Evolutionary conservation across 2,329 filamentous ascomycete species (phyloP), one percentile per base, ranked within the genome.

Genomic region (Xylogone sp.): DNA sequence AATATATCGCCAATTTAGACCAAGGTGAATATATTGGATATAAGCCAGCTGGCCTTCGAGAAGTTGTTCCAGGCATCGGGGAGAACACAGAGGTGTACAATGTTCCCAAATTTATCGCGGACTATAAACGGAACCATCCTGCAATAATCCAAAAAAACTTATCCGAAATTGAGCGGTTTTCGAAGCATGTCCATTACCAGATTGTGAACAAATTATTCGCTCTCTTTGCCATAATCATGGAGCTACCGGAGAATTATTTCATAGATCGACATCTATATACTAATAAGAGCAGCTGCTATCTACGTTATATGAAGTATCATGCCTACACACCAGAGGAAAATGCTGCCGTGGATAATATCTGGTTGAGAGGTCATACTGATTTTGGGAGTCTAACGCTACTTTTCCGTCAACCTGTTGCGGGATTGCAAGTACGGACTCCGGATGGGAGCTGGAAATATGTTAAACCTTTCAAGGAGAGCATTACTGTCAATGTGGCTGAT

Each of bases 81-180:
- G 78, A 83, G 57, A 82, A 82, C 54, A 71, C 78, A 31, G 75
- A 83, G 56, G 75, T 82, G 1, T 82, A 78, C 68, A 82, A 82
- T 59, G 74, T 82, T 4, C 76, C 77, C 47, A 83, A 82, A 54
- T 81, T 79, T 53, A 71, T 71, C 19, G 66, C 68, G 1, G 60
- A 69, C 50, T 70, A 74, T 59, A 58, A 68, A 6, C 69, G 73
- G 8, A 54, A 65, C 20, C 76, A 79, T 2, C 76, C 77, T 0
- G 57, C 70, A 0, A 59, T 80, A 0, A 65, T 84, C 0, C 60
- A 72, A 13, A 70, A 76, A 1, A 65, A 79, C 50, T 71, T 76
- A 20, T 57, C 71, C 0, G 76, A 82, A 53, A 82, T 85, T 51
- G 77, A 83, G 55, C 55, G 58, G 0, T 84, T 85, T 61, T 29